Base-by-base conservation (phyloP, 1,284 basidiomycete species). In the Puccinia coronata region DNA sequence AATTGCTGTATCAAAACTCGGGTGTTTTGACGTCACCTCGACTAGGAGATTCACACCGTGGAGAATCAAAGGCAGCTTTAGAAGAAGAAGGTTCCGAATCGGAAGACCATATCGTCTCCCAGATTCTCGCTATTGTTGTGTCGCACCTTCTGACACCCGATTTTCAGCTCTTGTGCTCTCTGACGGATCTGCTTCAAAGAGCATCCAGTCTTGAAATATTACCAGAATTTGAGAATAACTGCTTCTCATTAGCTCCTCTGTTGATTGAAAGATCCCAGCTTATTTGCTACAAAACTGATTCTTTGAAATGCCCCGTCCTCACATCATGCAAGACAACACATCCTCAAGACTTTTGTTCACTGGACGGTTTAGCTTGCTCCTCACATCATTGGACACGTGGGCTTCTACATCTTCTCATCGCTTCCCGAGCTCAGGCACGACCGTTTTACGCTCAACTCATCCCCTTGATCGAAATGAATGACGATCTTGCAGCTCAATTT, bases 381-480 rank as follows among this genome's bases (percentile, higher is more conserved):
- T 41, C 70, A 20, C n/a, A 31, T n/a, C 53, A 65, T 12, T 80
- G 79, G 79, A 80, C 70, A 16, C 55, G 43, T 23, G 59, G 70
- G 1, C 63, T 80, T 73, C 47, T 80, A 18, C 36, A 80, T 36
- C 55, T 80, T 63, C 70, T 80, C 16, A 65, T 80, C 28, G 69
- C 57, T 65, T 59, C 55, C 11, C 55, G 79, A 20, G 41, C 70
- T n/a, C 28, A 63, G 53, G 28, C 47, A 14, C 67, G 79, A 51
- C 55, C 70, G 34, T 76, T 95, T 86, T 97, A 91, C 84, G 89
- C 89, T 16, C 91, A 93, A 74, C 86, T 96, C 0, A 86, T 87
- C 0, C 86, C 89, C 4, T 88, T 95, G 49, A 86, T 95, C 6
- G 85, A 87, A 51, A 86, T 87, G 0, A 89, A 92, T 82, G 83